Conservation (phyloP, 805 yeast genomes). For the Teunomyces kruisii region DNA sequence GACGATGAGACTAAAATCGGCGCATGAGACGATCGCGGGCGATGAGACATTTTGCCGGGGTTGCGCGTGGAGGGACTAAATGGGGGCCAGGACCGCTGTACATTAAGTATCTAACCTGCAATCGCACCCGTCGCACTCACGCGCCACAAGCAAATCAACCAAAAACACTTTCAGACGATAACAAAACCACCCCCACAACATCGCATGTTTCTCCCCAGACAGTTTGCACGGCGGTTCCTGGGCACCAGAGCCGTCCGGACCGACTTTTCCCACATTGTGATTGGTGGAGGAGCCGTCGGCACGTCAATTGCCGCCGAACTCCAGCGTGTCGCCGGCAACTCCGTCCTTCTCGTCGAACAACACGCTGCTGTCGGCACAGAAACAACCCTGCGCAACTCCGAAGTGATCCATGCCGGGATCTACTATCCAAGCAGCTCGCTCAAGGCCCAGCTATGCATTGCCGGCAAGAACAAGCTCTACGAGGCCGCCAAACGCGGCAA, state of each 20-base stretch:
- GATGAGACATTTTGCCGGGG: no score
- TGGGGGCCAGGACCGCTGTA: no score
- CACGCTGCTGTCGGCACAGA: slow-evolving; percentile 69
- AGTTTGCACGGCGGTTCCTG: not conserved
- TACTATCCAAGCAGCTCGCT: slow-evolving; percentile 73
- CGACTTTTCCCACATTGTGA: slow-evolving; percentile 68
- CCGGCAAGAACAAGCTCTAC: slow-evolving; percentile 72
- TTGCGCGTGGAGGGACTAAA: no score
- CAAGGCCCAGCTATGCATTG: slow-evolving; percentile 67
- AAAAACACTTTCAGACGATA: no score
- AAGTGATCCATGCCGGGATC: slow-evolving; percentile 89
- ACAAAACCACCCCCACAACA: not conserved
- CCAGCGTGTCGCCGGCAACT: slow-evolving; percentile 39
- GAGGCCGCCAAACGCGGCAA: slow-evolving; percentile 37
- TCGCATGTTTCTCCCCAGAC: not conserved
- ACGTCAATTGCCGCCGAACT: slow-evolving; percentile 76
- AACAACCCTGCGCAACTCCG: slow-evolving; percentile 87
- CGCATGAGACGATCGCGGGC: no score
- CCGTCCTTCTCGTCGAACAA: slow-evolving; percentile 69
- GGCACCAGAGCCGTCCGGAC: not conserved
- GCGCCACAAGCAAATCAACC: not conserved
- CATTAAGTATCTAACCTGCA: no score
- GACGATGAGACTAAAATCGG: no score
- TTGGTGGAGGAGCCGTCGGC: slow-evolving; percentile 88
- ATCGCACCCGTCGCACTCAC: no score